Percentiles rank a stretch among this genome's conserved stretches.
Evolutionary conservation across 2,329 filamentous ascomycete species (phyloP).

Genomic region (Fusarium sp.): DNA sequence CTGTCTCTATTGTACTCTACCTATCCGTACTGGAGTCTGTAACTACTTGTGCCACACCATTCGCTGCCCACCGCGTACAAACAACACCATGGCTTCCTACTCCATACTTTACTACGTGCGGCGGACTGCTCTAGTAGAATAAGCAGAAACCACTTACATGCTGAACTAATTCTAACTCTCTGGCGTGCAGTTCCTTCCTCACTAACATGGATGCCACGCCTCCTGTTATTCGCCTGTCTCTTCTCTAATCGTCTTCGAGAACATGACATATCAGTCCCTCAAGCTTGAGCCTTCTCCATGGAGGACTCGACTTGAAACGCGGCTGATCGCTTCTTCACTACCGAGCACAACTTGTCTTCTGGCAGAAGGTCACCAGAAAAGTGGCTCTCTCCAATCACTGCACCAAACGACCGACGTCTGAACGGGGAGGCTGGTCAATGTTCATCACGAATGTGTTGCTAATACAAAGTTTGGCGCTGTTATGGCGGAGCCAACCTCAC

Average conservation of each 20-base stretch:
- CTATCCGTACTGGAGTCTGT: slow-evolving; percentile 10
- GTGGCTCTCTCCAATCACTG: slow-evolving; percentile 17
- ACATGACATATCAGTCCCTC: slow-evolving; percentile 12
- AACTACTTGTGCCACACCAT: slow-evolving; percentile 45
- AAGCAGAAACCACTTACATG: slow-evolving; percentile 3
- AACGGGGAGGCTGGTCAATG: slow-evolving; percentile 30
- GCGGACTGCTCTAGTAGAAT: slow-evolving; percentile 1
- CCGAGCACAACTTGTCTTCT: neutral
- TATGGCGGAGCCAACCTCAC: slow-evolving; percentile 38
- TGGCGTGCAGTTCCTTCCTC: slow-evolving; percentile 3
- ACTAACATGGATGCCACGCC: slow-evolving; percentile 12
- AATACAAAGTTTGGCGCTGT: slow-evolving; percentile 44
- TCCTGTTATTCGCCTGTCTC: slow-evolving; percentile 3
- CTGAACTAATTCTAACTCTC: slow-evolving; percentile 1
- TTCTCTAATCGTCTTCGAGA: slow-evolving; percentile 10
- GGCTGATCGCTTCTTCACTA: neutral
- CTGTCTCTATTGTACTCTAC: slow-evolving; percentile 7
- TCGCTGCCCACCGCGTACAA: slow-evolving; percentile 34
- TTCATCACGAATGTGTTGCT: slow-evolving; percentile 25
- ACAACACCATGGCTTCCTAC: slow-evolving; percentile 17
- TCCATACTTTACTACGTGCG: slow-evolving; percentile 2
- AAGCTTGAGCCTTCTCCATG: slow-evolving; percentile 15
- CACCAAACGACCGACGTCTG: slow-evolving; percentile 12
- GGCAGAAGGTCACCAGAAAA: slow-evolving; percentile 21
- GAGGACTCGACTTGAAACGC: slow-evolving; percentile 14